Evolutionary conservation across 75 land plant genomes (phyloP).

Genomic region (Ceratopteris richardii): DNA sequence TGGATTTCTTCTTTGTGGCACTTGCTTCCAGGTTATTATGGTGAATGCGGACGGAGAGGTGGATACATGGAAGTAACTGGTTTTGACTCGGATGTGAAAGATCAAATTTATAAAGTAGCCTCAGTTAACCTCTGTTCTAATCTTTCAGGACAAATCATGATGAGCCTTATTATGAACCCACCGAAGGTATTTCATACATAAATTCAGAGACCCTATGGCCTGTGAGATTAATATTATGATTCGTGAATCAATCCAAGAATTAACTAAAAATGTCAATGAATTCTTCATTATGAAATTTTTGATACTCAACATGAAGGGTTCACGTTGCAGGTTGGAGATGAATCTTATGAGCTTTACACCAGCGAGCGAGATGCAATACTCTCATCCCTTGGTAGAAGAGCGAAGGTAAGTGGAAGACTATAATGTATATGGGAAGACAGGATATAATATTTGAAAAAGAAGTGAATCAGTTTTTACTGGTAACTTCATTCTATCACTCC

Average conservation of each 20-base stretch:
- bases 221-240: too few species aligned
- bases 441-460: too few species aligned
- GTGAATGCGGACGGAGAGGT: slow-evolving; percentile 98
- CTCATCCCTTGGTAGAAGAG: slow-evolving; percentile 86
- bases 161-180: slow-evolving; percentile 95
- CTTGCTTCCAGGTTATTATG: slow-evolving; percentile 68
- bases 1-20: too few species aligned
- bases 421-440: too few species aligned
- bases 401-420: slow-evolving; percentile 44
- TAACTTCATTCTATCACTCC: too few species aligned
- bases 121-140: slow-evolving; percentile 97
- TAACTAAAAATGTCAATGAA: too few species aligned
- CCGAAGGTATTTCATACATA: slow-evolving; percentile 66
- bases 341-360: slow-evolving; percentile 59
- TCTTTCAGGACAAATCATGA: slow-evolving; percentile 90
- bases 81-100: slow-evolving; percentile 58
- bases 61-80: slow-evolving; percentile 99
- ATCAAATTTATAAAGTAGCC: slow-evolving; percentile 91
- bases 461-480: too few species aligned
- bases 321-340: slow-evolving; percentile 88
- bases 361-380: slow-evolving; percentile 82
- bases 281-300: background rate
- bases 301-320: too few species aligned
- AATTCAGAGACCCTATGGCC: too few species aligned
- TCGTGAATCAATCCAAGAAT: too few species aligned